A percentile compares a stretch with the other conserved stretches of the same genome.
Conservation (phyloP, 352 stramenopile genomes). For the Thalassiosira sp. region DNA sequence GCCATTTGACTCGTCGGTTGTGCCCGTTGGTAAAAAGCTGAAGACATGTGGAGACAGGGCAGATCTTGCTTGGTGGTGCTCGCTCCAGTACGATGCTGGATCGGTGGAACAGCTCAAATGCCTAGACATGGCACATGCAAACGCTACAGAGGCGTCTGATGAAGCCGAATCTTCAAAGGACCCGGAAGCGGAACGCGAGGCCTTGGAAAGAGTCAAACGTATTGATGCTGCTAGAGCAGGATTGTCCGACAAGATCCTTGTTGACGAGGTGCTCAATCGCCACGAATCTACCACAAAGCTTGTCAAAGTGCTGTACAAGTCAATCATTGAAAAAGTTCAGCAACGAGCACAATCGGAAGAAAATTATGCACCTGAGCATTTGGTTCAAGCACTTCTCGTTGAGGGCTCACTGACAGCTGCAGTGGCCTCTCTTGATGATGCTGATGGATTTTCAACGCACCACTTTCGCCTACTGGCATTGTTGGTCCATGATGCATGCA, state of each 20-base stretch:
- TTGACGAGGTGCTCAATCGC: conserved; percentile 49
- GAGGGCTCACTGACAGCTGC: conserved; percentile 66
- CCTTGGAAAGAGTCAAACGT: conserved; percentile 65
- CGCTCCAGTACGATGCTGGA: conserved; percentile 55
- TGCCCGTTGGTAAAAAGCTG: conserved; percentile 68
- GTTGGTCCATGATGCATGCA: conserved; percentile 69
- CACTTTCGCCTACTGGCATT: conserved; percentile 69
- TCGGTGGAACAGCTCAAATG: conserved; percentile 66
- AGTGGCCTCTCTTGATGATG: conserved; percentile 53
- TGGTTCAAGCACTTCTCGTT: conserved; percentile 68
- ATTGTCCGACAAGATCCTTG: conserved; percentile 69
- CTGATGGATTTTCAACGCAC: conserved; percentile 57
- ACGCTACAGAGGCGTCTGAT: conserved; percentile 74
- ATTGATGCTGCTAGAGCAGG: conserved; percentile 67
- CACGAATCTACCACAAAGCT: conserved; percentile 28
- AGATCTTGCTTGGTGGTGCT: conserved; percentile 79
- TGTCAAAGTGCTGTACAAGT: conserved; percentile 44
- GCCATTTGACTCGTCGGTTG: conserved; percentile 63
- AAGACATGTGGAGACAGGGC: conserved; percentile 55
- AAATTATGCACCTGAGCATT: conserved; percentile 63
- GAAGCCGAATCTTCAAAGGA: conserved; percentile 59
- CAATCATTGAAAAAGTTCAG: conserved; percentile 59
- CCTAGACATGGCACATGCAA: conserved; percentile 67
- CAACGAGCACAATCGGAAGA: conserved; percentile 12
- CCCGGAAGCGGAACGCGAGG: conserved; percentile 35